phyloP scores from a whole-genome alignment of 768 basidiomycete species.

The Pleurotus sapidus region DNA sequence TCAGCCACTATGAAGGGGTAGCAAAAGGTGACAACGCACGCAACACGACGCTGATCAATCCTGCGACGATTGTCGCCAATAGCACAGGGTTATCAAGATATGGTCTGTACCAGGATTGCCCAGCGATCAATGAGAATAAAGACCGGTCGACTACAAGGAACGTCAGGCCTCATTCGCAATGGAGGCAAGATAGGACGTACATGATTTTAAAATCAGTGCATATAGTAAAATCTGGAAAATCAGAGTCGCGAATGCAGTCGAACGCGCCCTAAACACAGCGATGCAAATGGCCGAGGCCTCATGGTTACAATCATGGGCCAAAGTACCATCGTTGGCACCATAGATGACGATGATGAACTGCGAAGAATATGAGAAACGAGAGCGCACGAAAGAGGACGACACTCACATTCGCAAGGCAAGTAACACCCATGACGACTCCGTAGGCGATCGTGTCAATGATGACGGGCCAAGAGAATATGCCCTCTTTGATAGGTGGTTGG shows the following conservation, averaged over 20 bases:
- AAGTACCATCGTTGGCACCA: conserved; percentile 26
- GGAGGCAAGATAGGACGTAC: conserved; percentile 19
- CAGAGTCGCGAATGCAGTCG: conserved; percentile 33
- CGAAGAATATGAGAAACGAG: neutral
- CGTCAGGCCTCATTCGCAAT: neutral
- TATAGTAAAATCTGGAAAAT: conserved; percentile 35
- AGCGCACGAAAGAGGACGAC: neutral
- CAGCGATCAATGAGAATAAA: conserved; percentile 31
- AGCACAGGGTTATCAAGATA: conserved; percentile 31
- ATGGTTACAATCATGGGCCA: conserved; percentile 30
- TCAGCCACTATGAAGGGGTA: neutral
- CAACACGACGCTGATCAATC: conserved; percentile 33
- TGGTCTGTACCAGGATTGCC: conserved; percentile 29
- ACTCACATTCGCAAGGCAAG: conserved; percentile 29
- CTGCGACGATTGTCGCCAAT: conserved; percentile 28
- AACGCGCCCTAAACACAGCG: conserved; percentile 31
- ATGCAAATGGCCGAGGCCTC: conserved; percentile 19
- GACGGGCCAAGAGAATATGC: conserved; percentile 35
- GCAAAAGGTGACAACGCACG: conserved; percentile 21
- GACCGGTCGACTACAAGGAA: conserved; percentile 31
- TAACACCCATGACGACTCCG: conserved; percentile 33
- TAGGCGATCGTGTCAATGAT: conserved; percentile 34
- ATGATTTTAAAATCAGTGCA: conserved; percentile 33
- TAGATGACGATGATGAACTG: conserved; percentile 37
- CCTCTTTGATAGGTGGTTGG: conserved; percentile 35